Evolutionary conservation across 2,329 filamentous ascomycete species (phyloP), one percentile per base, ranked within the genome.

Genomic region (Venturia aucupariae): DNA sequence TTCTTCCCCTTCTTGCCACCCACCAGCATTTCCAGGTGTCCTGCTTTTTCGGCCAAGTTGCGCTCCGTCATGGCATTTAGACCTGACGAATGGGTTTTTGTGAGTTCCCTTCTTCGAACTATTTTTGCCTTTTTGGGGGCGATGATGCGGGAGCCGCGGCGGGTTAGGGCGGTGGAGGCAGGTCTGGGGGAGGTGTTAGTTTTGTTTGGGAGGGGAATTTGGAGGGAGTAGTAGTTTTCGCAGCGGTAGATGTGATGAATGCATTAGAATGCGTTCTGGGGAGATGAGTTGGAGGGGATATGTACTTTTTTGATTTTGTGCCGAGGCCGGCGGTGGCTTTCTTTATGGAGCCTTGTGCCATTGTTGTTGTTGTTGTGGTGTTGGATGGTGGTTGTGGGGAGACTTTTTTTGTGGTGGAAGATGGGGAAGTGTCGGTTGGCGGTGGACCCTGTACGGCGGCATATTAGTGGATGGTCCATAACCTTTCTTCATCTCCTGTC

Each of bases 11-110:
- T 87, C 81, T 88, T 89, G 15, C 86, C 86, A 2, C 86, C 86
- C 65, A 80, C 80, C 70, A 90, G 73, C 70, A 90, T 71, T 74
- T 90, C 87, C 71, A 90, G 71, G 79, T 90, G 87, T 17, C 87
- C 88, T 5, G 86, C 87, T 70, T 84, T 84, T 67, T 84, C 78
- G 15, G 86, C 87, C 11, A 90, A 78, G 67, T 80, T 82, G 66
- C 82, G 82, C 71, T 90, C 88, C n/a, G 87, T 90, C 76, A 84
- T 80, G 0, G 81, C 82, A 3, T 82, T 82, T 48, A 90, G 75
- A 0, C 86, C 86, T 0, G 83, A 78, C 0, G 84, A 81, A 67
- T 84, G 79, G 81, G 88, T 88, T 82, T 82, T 64, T 54, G 82
- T 84, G 72, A 88, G 79, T 70, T 85, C 85, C 68, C 84, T 78